A percentile compares a stretch with the other conserved stretches of the same genome.
These are phyloP conservation scores for Candida alai DNA, from an alignment of 805 yeast species.

Conservation along the genomic window DNA sequence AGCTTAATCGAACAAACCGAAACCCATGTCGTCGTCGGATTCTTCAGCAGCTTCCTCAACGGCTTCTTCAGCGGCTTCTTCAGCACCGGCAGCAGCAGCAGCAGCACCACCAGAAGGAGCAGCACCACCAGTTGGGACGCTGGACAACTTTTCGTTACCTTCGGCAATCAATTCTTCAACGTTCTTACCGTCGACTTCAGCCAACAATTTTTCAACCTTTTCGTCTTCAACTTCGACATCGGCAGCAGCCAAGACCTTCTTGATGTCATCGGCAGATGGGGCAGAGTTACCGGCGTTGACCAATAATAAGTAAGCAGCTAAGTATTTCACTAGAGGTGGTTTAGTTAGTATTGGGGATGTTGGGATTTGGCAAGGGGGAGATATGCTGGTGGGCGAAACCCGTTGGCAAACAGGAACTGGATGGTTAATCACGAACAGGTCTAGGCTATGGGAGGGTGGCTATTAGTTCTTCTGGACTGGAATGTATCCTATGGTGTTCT, in stretches of 20 bases:
- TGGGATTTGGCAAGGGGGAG: too few relatives aligned
- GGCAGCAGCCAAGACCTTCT: slow-evolving; percentile 85
- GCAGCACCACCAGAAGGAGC: slow-evolving; percentile 70
- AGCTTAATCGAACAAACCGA: slow-evolving; percentile 95
- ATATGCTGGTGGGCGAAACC: too few relatives aligned
- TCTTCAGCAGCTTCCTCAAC: slow-evolving; percentile 63
- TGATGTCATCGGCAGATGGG: slow-evolving; percentile 92
- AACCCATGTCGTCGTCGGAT: slow-evolving; percentile 81
- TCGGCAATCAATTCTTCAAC: slow-evolving; percentile 87
- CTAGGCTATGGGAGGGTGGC: too few relatives aligned
- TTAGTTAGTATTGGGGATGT: slow-evolving; percentile 12
- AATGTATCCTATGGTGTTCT: too few relatives aligned
- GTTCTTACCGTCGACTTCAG: slow-evolving; percentile 91
- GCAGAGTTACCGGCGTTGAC: slow-evolving; percentile 94
- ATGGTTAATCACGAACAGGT: too few relatives aligned
- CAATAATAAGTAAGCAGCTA: slow-evolving; percentile 98
- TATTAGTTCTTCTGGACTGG: too few relatives aligned
- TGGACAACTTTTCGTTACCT: slow-evolving; percentile 94
- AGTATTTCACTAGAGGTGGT: slow-evolving; percentile 67
- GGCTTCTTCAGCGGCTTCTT: slow-evolving; percentile 68
- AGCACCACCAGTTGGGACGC: slow-evolving; percentile 89
- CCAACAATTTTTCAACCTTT: slow-evolving; percentile 73
- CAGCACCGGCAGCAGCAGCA: slow-evolving; percentile 40
- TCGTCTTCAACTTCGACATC: slow-evolving; percentile 93
- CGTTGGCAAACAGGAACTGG: too few relatives aligned